A percentile compares a stretch with the other conserved stretches of the same genome.
Conservation (phyloP, 2,329 filamentous ascomycete species). For the Exutisphaerella laricina region DNA sequence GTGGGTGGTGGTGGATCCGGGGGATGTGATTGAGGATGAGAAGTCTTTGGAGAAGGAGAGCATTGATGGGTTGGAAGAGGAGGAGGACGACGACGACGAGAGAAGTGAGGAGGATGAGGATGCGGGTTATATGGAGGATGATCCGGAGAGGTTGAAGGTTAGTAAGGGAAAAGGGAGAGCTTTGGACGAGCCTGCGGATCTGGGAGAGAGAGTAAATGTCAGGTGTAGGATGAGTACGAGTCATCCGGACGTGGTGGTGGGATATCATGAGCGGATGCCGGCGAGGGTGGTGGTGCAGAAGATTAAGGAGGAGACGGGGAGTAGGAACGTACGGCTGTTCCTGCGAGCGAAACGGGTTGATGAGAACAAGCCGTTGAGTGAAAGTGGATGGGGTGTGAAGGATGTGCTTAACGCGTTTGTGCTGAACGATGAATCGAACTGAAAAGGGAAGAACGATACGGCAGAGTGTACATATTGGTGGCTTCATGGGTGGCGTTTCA, state of each 20-base stretch:
- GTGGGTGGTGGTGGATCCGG: conserved; percentile 43
- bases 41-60: conserved; percentile 26
- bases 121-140: neutral
- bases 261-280: conserved; percentile 41
- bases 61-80: conserved; percentile 18
- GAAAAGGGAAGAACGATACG: neutral
- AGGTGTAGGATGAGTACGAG: conserved; percentile 36
- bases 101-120: neutral
- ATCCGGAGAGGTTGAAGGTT: conserved; percentile 6
- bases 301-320: conserved; percentile 58
- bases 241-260: conserved; percentile 34
- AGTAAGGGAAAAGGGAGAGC: conserved; percentile 34
- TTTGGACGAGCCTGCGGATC: conserved; percentile 25
- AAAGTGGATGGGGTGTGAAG: conserved; percentile 69
- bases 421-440: neutral
- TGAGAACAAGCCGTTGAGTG: conserved; percentile 58
- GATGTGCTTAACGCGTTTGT: conserved; percentile 75
- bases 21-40: conserved; percentile 34
- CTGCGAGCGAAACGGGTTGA: conserved; percentile 78
- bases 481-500: neutral
- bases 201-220: conserved; percentile 31
- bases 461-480: neutral
- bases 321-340: conserved; percentile 62
- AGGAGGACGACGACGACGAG: conserved; percentile 16
- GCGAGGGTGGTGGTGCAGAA: conserved; percentile 59